Conservation (phyloP, 164 flowering plant genomes). For the Aristolochia contorta region DNA sequence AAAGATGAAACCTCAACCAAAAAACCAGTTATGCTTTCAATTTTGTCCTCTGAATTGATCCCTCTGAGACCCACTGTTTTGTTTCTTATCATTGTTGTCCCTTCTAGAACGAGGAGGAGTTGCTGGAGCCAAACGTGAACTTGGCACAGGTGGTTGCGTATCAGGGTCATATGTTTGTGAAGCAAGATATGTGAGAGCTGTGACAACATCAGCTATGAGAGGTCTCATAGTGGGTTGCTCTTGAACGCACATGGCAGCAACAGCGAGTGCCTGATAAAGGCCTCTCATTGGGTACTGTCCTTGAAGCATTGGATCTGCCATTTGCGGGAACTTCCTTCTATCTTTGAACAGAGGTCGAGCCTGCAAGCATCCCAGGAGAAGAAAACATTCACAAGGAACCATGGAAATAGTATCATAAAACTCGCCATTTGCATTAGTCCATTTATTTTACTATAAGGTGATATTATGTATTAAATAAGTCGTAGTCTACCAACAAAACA, state of each 20-base stretch:
- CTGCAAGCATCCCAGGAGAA: slow-evolving; percentile 26
- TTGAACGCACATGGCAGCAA: slow-evolving; percentile 93
- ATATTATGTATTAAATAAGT: no score
- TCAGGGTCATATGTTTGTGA: slow-evolving; percentile 48
- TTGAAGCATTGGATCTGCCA: slow-evolving; percentile 75
- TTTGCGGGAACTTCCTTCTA: slow-evolving; percentile 54
- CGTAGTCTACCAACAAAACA: no score
- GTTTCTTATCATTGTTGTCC: slow-evolving; percentile 12
- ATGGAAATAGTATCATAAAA: no score
- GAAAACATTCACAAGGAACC: no score
- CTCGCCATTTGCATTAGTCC: no score
- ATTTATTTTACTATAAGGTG: no score
- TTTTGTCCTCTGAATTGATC: slow-evolving; percentile 11
- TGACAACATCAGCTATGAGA: slow-evolving; percentile 80
- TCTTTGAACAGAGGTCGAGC: slow-evolving; percentile 83
- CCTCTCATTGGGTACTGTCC: slow-evolving; percentile 72
- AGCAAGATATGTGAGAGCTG: slow-evolving; percentile 72
- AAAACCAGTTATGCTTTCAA: slow-evolving; percentile 1
- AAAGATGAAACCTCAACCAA: background rate
- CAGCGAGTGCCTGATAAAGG: slow-evolving; percentile 81
- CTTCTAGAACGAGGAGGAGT: slow-evolving; percentile 39
- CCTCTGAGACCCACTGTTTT: slow-evolving; percentile 13
- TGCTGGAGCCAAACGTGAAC: slow-evolving; percentile 27
- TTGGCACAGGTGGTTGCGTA: slow-evolving; percentile 32
- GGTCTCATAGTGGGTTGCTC: slow-evolving; percentile 85